These are phyloP conservation scores for Candida dendrica DNA, from an alignment of 805 yeast species.

Conservation along the genomic window DNA sequence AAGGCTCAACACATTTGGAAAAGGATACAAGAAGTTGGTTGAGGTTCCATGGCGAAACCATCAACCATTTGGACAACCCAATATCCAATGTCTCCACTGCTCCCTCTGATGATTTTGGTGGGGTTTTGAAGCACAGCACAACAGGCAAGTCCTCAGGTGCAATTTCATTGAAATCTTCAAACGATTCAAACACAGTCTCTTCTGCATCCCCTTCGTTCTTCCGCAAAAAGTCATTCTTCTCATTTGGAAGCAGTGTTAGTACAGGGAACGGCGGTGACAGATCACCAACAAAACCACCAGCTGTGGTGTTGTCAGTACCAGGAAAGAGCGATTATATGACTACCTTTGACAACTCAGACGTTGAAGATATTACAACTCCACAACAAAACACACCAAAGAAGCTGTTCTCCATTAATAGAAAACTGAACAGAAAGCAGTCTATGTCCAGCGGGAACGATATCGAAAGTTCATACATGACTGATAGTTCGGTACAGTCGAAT, in stretches of 20 bases:
- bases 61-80: background rate
- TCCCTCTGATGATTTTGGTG: too few relatives aligned
- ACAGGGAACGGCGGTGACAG: constrained; percentile 4
- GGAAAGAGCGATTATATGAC: too few relatives aligned
- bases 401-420: constrained; percentile 15
- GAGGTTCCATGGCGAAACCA: constrained; percentile 5
- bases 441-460: background rate
- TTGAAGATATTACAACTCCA: constrained; percentile 13
- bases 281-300: constrained; percentile 16
- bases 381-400: constrained; percentile 8
- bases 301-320: too few relatives aligned
- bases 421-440: constrained; percentile 13
- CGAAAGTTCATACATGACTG: background rate
- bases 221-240: constrained; percentile 26
- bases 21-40: constrained; percentile 14
- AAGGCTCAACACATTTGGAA: constrained; percentile 7
- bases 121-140: too few relatives aligned
- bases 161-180: constrained; percentile 9
- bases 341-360: constrained; percentile 5
- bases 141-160: background rate
- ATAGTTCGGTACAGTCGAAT: constrained; percentile 9
- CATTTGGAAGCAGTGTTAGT: constrained; percentile 24
- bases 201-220: constrained; percentile 23
- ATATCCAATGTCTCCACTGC: background rate
- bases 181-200: background rate